Percentiles rank a stretch among this genome's conserved stretches.
Evolutionary conservation across 2,329 filamentous ascomycete species (phyloP).

Genomic region (Amesomyces nigricolor): DNA sequence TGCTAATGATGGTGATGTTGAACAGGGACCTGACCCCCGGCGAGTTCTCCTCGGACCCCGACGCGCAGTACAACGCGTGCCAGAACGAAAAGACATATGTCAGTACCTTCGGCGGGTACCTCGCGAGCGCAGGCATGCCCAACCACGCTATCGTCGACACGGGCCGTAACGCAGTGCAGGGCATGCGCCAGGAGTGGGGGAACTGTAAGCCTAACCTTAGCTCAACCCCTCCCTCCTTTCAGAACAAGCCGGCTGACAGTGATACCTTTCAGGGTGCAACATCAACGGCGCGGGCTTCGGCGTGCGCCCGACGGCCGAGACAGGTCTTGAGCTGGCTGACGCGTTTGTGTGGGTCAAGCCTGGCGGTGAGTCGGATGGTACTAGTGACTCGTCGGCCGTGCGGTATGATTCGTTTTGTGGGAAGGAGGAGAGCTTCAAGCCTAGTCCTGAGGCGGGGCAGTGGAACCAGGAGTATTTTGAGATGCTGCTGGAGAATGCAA

Average conservation of each 20-base stretch:
- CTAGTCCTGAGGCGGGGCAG: constrained; percentile 37
- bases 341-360: constrained; percentile 65
- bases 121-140: constrained; percentile 37
- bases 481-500: constrained; percentile 39
- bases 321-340: constrained; percentile 52
- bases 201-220: constrained; percentile 30
- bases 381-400: constrained; percentile 32
- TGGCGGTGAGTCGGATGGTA: constrained; percentile 48
- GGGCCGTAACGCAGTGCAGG: constrained; percentile 37
- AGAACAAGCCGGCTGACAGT: no score
- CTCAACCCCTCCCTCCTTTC: no score
- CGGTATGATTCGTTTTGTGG: constrained; percentile 38
- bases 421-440: constrained; percentile 35
- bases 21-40: constrained; percentile 31
- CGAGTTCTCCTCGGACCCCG: constrained; percentile 38
- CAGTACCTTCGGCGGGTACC: constrained; percentile 35
- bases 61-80: constrained; percentile 38
- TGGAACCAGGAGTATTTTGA: constrained; percentile 44
- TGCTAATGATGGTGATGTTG: neutral
- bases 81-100: constrained; percentile 42
- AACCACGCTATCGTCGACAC: constrained; percentile 41
- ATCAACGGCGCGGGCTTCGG: constrained; percentile 57
- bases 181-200: constrained; percentile 41
- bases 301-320: constrained; percentile 49
- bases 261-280: constrained; percentile 35